Evolutionary conservation across 352 stramenopile species (phyloP), one percentile per base, ranked within the genome.

Genomic region (Blastocystis sp.): DNA sequence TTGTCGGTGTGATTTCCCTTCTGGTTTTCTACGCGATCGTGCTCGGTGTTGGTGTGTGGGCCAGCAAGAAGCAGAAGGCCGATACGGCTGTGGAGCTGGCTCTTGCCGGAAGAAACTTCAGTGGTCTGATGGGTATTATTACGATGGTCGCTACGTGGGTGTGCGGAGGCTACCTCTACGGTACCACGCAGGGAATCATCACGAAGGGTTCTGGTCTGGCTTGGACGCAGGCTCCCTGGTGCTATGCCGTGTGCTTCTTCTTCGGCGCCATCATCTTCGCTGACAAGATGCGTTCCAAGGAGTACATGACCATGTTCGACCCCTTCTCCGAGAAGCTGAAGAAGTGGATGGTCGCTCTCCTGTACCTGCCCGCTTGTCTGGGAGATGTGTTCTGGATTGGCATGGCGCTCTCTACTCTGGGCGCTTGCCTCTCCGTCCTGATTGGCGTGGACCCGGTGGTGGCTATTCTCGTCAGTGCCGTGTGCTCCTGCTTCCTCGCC

Each of bases 341-440:
- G 42, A 76, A 64, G 42, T 79, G 64, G 64, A 89, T 89, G 82
- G 68, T 78, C 34, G 70, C 82, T 76, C 68, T 89, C 28, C 61
- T 89, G 43, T 89, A 89, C 48, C 42, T 89, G 43, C 82, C 82
- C 43, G 68, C 82, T 69, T 76, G 62, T 74, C 64, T 89, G 45
- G 82, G 82, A 57, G 82, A 89, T 71, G 62, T 89, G 45, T 89
- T 89, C 68, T 89, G 82, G 82, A 81, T 89, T 69, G 82, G 9
- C 0, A 89, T 89, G 82, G 74, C 71, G 2, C 68, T 89, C 45
- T 60, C 82, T 1, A 89, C 82, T 10, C 61, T 89, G 52, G 82
- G 82, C 17, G 45, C 68, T 69, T 76, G 62, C 52, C 64, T 89
- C 14, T 81, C 68, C 34, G 63, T 87, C 3, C 71, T 89, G 10